Percentiles rank a stretch among this genome's conserved stretches.
These are phyloP conservation scores for Penicillium silybi DNA, from an alignment of 495 filamentous ascomycete genomes.

Conservation along the genomic window DNA sequence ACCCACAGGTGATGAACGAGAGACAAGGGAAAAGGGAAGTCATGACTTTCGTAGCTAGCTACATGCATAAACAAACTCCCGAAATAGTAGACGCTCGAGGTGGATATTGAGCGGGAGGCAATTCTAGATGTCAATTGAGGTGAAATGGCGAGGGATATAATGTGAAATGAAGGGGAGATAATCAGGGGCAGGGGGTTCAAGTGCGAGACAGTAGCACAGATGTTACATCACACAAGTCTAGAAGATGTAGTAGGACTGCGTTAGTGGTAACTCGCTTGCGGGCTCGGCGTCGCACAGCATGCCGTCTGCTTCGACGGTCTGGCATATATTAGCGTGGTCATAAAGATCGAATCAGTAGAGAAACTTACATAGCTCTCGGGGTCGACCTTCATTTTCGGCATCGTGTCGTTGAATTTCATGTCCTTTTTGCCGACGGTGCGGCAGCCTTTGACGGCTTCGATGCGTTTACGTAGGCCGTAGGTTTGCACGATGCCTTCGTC, in stretches of 20 bases:
- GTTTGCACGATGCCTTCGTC: constrained; percentile 56
- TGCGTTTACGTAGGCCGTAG: constrained; percentile 75
- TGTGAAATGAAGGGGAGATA: background rate
- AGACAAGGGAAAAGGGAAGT: background rate
- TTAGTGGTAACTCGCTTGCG: constrained; percentile 66
- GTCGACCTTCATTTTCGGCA: constrained; percentile 91
- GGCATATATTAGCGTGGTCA: background rate
- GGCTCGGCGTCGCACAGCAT: constrained; percentile 72
- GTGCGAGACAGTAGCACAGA: background rate
- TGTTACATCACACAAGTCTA: constrained; percentile 31
- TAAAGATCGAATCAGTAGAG: background rate
- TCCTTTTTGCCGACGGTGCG: constrained; percentile 79
- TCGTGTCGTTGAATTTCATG: constrained; percentile 89
- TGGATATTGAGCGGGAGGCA: constrained; percentile 16
- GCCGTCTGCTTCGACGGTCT: constrained; percentile 82
- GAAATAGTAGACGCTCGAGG: constrained; percentile 17
- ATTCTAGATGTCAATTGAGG: background rate
- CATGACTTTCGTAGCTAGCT: constrained; percentile 16
- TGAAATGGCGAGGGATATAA: background rate
- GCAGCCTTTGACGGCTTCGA: constrained; percentile 79
- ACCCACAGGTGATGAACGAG: background rate
- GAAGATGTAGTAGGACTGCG: constrained; percentile 79
- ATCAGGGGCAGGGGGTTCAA: background rate
- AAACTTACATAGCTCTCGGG: constrained; percentile 74
- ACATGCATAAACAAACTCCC: constrained; percentile 12